These are phyloP conservation scores for Chaetomium strumarium DNA, from an alignment of 2,329 filamentous ascomycete species.

Conservation along the genomic window DNA sequence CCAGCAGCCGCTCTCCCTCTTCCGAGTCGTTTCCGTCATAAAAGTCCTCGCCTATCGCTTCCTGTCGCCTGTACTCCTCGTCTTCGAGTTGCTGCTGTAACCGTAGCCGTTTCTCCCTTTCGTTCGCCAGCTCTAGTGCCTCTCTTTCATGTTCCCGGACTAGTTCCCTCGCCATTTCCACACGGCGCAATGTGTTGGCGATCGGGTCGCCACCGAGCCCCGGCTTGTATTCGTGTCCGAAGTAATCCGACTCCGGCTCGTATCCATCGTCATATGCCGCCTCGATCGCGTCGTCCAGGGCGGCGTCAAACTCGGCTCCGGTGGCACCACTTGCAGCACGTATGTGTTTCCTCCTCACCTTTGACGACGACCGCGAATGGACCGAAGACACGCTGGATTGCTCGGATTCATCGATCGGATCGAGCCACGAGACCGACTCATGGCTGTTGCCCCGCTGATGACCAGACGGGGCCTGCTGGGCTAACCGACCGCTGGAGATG, in stretches of 20 bases:
- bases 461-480: constrained; percentile 23
- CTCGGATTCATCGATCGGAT: constrained; percentile 86
- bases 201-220: constrained; percentile 40
- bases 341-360: constrained; percentile 63
- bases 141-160: constrained; percentile 70
- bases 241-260: constrained; percentile 48
- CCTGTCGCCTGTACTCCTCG: constrained; percentile 36
- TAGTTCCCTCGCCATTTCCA: constrained; percentile 70
- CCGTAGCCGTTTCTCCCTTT: constrained; percentile 50
- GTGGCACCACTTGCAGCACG: constrained; percentile 64
- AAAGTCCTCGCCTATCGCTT: constrained; percentile 43
- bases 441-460: constrained; percentile 60
- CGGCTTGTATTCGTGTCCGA: constrained; percentile 31
- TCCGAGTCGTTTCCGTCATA: constrained; percentile 60
- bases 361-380: constrained; percentile 71
- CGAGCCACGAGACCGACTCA: constrained; percentile 86
- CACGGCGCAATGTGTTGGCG: constrained; percentile 55
- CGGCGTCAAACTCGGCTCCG: constrained; percentile 88
- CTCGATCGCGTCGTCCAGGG: constrained; percentile 90
- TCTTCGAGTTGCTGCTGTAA: constrained; percentile 37
- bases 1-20: constrained; percentile 72
- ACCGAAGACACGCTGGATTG: constrained; percentile 73
- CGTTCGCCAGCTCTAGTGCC: constrained; percentile 55
- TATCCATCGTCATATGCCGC: constrained; percentile 91
- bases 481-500: constrained; percentile 20